Evolutionary conservation across 257 asterid genomes (phyloP), one percentile per base, ranked within the genome.

Genomic region (Solanum ossicruentum): DNA sequence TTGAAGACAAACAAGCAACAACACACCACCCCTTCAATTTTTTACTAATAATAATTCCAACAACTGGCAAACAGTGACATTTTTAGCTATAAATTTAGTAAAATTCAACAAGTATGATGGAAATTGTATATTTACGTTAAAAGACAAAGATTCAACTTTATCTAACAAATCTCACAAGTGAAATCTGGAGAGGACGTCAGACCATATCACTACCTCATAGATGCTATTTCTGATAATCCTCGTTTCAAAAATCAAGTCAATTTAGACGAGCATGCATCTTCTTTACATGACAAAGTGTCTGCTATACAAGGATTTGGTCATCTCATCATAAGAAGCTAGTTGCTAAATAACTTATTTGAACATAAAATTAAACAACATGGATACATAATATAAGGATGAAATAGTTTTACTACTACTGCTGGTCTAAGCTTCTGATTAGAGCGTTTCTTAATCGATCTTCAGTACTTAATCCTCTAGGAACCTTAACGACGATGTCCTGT

Each of bases 401-500:
- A 9, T 15, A 39, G 39, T 6, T 32, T 32, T 32, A 32, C 2
- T 28, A 26, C 43, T 65, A 32, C 49, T 67, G 75, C 21, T 85
- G 88, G 54, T 85, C 82, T 49, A 95, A 79, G 82, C 91, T 90
- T 57, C 54, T 39, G 45, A 89, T 86, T 7, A 95, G 88, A 58
- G 96, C 97, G 52, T 86, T 83, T 88, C 47, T 91, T 56, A 95
- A 56, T 12, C 89, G 90, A 17, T 83, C 77, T 84, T 91, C 94
- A 39, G 84, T 72, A 72, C 82, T 71, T 8, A 91, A 26, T 0
- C 88, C 92, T 28, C 80, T 75, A 3, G 96, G 94, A 72, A 93
- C 88, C 83, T 70, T 86, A 17, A 95, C 54, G 4, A 94, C 94
- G 0, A 95, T 87, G 83, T 95, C 98, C 80, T 95, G 98, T 49